These are phyloP conservation scores for Solanum pinnatisectum DNA, from an alignment of 257 asterid species.

Conservation along the genomic window DNA sequence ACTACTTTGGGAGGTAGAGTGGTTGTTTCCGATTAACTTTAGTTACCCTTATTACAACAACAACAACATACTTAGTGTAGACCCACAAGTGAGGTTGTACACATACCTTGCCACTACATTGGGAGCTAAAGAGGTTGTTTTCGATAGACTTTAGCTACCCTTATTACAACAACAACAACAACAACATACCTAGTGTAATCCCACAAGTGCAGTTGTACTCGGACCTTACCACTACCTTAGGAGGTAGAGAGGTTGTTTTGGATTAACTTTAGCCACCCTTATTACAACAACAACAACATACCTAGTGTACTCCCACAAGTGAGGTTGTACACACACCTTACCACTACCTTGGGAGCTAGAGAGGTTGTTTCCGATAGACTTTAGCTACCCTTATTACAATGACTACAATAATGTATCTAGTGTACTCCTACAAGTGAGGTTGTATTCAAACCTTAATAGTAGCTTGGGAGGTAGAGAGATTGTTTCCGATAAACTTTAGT, in stretches of 20 bases:
- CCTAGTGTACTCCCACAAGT: neutral
- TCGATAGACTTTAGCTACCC: neutral
- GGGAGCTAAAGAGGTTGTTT: neutral
- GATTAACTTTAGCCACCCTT: neutral
- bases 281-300: neutral
- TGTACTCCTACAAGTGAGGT: neutral
- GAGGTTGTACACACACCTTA: neutral
- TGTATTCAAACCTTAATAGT: neutral
- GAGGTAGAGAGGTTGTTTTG: neutral
- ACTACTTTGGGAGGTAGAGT: neutral
- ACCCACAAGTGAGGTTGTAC: neutral
- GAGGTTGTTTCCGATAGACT: neutral
- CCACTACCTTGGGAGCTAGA: neutral
- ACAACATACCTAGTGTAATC: neutral
- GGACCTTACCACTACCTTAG: neutral
- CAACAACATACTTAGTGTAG: neutral
- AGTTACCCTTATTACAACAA: neutral
- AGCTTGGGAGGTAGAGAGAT: neutral
- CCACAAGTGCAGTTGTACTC: neutral
- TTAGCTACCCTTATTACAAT: neutral
- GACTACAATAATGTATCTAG: neutral
- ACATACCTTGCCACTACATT: neutral
- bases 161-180: neutral
- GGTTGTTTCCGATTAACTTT: neutral
- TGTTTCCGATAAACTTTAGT: neutral